phyloP scores from a whole-genome alignment of 1,139 yeast species.

The Candida smagusa region DNA sequence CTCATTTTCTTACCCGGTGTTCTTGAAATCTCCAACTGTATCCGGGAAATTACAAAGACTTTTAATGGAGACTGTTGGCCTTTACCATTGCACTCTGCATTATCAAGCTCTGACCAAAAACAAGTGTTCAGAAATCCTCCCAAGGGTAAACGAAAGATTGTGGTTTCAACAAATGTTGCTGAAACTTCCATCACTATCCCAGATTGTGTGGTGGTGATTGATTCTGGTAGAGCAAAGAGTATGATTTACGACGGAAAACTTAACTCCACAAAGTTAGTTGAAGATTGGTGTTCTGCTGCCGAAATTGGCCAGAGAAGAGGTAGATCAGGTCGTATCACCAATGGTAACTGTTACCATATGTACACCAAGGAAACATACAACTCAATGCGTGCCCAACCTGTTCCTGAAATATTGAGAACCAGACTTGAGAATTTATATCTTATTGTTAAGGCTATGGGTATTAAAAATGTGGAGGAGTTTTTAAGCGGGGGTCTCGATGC shows the following conservation, averaged over 20 bases:
- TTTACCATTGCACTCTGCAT: conserved; percentile 84
- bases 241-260: conserved; percentile 65
- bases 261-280: conserved; percentile 70
- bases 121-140: conserved; percentile 61
- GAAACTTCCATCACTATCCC: conserved; percentile 90
- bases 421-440: conserved; percentile 80
- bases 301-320: conserved; percentile 94
- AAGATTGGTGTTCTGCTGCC: conserved; percentile 86
- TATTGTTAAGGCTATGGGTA: conserved; percentile 86
- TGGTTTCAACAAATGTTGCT: conserved; percentile 87
- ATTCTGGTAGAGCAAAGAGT: conserved; percentile 81
- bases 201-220: conserved; percentile 90
- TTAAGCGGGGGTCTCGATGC: conserved; percentile 78
- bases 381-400: conserved; percentile 65
- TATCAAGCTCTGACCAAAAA: conserved; percentile 79
- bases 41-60: conserved; percentile 20
- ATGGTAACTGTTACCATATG: conserved; percentile 78
- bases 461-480: conserved; percentile 65
- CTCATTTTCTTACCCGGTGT: conserved; percentile 88
- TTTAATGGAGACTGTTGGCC: conserved; percentile 35
- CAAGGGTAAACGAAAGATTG: conserved; percentile 61
- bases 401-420: conserved; percentile 85
- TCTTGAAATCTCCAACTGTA: conserved; percentile 67
- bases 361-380: conserved; percentile 63
- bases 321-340: conserved; percentile 94